phyloP scores from a whole-genome alignment of 202 grass and related monocot genomes.

The Brachypodium distachyon region DNA sequence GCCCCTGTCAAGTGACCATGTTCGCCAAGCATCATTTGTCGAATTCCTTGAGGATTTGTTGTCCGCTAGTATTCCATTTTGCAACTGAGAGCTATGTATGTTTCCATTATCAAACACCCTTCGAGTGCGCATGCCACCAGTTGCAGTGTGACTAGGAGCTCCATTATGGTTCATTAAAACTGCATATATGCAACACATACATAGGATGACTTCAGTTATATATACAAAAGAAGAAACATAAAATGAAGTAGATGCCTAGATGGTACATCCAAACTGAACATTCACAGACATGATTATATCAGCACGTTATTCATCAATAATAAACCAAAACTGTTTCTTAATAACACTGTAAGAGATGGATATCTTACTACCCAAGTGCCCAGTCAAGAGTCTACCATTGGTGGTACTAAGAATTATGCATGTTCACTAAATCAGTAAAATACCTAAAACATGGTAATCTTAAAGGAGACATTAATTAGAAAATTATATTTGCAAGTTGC shows the following conservation, averaged over 20 bases:
- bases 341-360: neutral
- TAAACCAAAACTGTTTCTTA: neutral
- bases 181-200: conserved; percentile 22
- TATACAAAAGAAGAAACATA: conserved; percentile 5
- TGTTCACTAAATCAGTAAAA: neutral
- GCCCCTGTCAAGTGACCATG: conserved; percentile 41
- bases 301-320: neutral
- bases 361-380: neutral
- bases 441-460: neutral
- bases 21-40: conserved; percentile 43
- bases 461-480: neutral
- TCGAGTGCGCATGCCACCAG: conserved; percentile 8
- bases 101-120: conserved; percentile 3
- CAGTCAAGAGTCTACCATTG: neutral
- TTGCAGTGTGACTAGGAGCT: neutral
- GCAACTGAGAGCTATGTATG: conserved; percentile 17
- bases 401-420: neutral
- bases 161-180: conserved; percentile 9
- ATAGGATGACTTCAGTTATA: neutral
- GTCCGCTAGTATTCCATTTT: conserved; percentile 30
- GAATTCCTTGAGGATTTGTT: conserved; percentile 21
- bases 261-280: neutral
- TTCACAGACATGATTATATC: neutral
- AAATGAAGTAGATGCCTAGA: neutral
- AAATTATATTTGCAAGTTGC: neutral